Percentiles rank a stretch among this genome's conserved stretches.
These are phyloP conservation scores for Neonectria punicea DNA, from an alignment of 2,329 filamentous ascomycete species.

Conservation along the genomic window DNA sequence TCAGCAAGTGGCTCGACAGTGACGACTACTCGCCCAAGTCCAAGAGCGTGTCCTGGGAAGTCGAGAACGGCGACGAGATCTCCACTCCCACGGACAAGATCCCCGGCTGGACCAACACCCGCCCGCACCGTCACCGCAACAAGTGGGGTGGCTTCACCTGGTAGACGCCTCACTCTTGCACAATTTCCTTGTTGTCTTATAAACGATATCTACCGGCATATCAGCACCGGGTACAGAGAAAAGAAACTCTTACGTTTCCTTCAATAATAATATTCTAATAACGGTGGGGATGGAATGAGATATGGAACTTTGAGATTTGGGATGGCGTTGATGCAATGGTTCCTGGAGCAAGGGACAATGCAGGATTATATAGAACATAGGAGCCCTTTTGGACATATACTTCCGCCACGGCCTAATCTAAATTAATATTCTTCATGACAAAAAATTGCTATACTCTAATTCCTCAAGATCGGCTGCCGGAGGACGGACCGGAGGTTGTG, in stretches of 20 bases:
- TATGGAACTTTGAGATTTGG: background rate
- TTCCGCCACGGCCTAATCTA: background rate
- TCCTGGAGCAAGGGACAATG: background rate
- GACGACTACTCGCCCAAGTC: slow-evolving; percentile 41
- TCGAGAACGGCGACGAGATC: slow-evolving; percentile 39
- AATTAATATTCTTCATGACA: background rate
- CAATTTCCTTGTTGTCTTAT: background rate
- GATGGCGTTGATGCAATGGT: background rate
- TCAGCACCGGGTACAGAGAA: background rate
- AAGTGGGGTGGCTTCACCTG: slow-evolving; percentile 24
- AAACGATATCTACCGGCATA: background rate
- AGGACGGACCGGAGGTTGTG: background rate
- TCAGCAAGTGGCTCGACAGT: slow-evolving; percentile 44
- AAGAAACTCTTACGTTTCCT: background rate
- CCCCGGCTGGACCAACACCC: slow-evolving; percentile 33
- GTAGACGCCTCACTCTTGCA: background rate
- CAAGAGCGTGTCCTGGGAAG: slow-evolving; percentile 38
- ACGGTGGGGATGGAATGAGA: slow-evolving; percentile 1
- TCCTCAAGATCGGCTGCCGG: background rate
- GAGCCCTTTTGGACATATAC: background rate
- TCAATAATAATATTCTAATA: background rate
- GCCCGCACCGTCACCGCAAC: slow-evolving; percentile 16
- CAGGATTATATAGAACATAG: background rate
- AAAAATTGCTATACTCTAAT: no score
- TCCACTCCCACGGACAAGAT: slow-evolving; percentile 37